Percentiles rank a stretch among this genome's conserved stretches.
Conservation (phyloP, 805 yeast genomes). For the Yamadazyma paraphyllophila region DNA sequence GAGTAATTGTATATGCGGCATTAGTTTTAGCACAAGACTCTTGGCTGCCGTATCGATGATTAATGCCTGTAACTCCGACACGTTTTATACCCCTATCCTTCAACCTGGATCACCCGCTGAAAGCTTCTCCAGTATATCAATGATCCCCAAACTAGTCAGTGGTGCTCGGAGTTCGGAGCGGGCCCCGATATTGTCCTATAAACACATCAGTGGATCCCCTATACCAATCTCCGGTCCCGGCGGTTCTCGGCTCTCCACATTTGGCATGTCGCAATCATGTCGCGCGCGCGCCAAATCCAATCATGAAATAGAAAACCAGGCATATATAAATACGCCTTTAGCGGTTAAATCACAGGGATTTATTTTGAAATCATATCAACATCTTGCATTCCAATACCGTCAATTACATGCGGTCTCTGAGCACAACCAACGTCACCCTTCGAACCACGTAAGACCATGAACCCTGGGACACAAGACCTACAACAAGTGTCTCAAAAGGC, state of each 20-base stretch:
- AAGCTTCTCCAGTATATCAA: too few relatives aligned
- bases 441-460: slow-evolving; percentile 1
- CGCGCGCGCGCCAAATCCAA: neutral
- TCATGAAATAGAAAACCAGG: neutral
- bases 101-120: too few relatives aligned
- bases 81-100: too few relatives aligned
- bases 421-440: neutral
- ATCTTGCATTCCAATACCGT: neutral
- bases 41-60: neutral
- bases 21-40: neutral
- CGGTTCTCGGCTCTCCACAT: slow-evolving; percentile 5
- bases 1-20: neutral
- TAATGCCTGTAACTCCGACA: too few relatives aligned
- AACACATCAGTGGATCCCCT: too few relatives aligned
- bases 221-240: slow-evolving; percentile 6
- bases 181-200: too few relatives aligned
- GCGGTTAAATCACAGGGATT: neutral
- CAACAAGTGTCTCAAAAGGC: neutral
- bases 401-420: neutral
- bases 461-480: neutral
- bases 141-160: neutral
- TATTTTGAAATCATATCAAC: too few relatives aligned
- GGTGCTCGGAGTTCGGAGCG: too few relatives aligned
- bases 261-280: slow-evolving; percentile 3
- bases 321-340: neutral